A percentile compares a stretch with the other conserved stretches of the same genome.
Conservation (phyloP, 768 basidiomycete species). For the Amanita phalloides region DNA sequence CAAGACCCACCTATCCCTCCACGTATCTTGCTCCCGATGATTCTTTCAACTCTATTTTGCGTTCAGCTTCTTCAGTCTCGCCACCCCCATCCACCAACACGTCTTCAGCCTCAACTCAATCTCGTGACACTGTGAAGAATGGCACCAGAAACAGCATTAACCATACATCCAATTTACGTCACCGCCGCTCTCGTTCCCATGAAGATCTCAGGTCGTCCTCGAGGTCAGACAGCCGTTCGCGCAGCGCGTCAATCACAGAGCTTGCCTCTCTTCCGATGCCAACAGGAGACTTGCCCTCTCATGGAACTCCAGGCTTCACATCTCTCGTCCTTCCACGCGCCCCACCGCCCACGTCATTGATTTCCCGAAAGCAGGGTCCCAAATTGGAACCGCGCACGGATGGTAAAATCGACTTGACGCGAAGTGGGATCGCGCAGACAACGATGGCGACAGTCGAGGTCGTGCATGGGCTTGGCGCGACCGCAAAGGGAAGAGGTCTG, state of each 20-base stretch:
- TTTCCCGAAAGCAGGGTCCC: background rate
- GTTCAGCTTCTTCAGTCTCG: background rate
- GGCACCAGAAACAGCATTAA: constrained; percentile 1
- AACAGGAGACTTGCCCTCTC: constrained; percentile 30
- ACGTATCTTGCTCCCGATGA: background rate
- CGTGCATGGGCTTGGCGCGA: constrained; percentile 39
- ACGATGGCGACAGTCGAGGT: constrained; percentile 87
- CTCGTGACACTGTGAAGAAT: constrained; percentile 4
- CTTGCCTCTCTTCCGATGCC: constrained; percentile 9
- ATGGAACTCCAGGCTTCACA: constrained; percentile 50
- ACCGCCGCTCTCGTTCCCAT: constrained; percentile 10
- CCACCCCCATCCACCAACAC: background rate
- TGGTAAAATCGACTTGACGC: constrained; percentile 61
- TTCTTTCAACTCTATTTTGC: background rate
- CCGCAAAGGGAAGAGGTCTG: constrained; percentile 10
- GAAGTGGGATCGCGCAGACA: constrained; percentile 70
- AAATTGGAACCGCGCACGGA: constrained; percentile 18
- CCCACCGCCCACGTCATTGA: constrained; percentile 21
- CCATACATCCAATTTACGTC: background rate
- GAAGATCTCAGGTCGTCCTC: constrained; percentile 10
- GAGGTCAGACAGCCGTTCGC: constrained; percentile 1
- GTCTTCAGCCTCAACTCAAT: constrained; percentile 3
- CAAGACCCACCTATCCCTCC: background rate
- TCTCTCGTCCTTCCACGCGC: constrained; percentile 43
- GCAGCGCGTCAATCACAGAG: background rate